Evolutionary conservation across 176 grass and related monocot species (phyloP).

Genomic region (Paspalum vaginatum): DNA sequence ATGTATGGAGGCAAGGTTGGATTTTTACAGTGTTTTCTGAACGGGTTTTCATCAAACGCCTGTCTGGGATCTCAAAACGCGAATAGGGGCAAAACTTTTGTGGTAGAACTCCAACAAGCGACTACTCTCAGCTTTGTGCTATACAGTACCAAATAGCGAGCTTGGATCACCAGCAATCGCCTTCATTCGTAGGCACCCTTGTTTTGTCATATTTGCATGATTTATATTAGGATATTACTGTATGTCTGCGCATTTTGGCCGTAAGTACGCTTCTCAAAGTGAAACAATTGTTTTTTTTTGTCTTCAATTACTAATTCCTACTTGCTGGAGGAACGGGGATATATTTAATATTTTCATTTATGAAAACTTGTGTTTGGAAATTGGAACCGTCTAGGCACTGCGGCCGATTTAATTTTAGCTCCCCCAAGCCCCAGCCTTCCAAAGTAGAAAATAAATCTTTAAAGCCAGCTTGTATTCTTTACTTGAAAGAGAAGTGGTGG

Average conservation of each 20-base stretch:
- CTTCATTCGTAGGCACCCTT: not conserved
- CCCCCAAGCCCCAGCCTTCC: not conserved
- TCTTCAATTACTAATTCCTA: constrained; percentile 8
- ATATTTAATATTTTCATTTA: constrained; percentile 39
- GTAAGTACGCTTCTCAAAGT: not conserved
- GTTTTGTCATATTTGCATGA: not conserved
- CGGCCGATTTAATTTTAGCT: constrained; percentile 20
- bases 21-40: not conserved
- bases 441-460: constrained; percentile 8
- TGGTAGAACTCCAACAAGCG: not conserved
- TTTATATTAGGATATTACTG: too few species aligned
- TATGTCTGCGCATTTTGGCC: not conserved
- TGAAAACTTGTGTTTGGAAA: constrained; percentile 30
- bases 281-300: not conserved
- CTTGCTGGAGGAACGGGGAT: not conserved
- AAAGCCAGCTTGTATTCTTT: not conserved
- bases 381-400: too few species aligned
- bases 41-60: constrained; percentile 1
- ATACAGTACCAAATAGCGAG: not conserved
- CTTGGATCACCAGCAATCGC: not conserved
- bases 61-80: not conserved
- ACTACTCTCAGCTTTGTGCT: not conserved
- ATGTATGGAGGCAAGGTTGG: not conserved
- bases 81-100: not conserved
- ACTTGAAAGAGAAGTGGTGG: not conserved